These are phyloP conservation scores for Ilex asprella DNA, from an alignment of 257 asterid genomes.

Conservation along the genomic window DNA sequence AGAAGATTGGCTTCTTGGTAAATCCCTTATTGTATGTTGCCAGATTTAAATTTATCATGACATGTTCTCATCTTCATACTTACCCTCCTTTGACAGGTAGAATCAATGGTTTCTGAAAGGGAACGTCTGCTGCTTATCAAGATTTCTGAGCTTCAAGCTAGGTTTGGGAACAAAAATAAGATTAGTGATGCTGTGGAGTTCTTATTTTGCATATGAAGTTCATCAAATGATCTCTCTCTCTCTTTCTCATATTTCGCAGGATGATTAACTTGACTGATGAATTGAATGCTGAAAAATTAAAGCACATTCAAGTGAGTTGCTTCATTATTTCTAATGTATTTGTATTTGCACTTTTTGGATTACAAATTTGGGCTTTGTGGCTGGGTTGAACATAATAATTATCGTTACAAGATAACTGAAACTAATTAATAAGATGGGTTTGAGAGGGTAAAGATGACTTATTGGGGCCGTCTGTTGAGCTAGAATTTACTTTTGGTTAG, in stretches of 20 bases:
- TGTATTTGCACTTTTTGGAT: not conserved
- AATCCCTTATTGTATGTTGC: not conserved
- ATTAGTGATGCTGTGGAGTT: not conserved
- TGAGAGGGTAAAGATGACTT: not conserved
- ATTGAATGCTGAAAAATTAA: conserved; percentile 65
- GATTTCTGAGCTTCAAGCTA: conserved; percentile 84
- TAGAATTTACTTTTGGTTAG: not conserved
- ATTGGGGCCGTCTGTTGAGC: not conserved
- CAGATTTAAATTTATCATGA: not conserved
- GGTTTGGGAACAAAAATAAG: conserved; percentile 29
- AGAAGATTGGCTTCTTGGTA: no score
- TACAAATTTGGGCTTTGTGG: not conserved
- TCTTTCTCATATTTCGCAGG: conserved; percentile 41
- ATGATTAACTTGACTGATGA: conserved; percentile 79
- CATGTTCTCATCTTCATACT: no score
- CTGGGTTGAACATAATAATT: not conserved
- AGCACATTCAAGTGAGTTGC: conserved; percentile 65
- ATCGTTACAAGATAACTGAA: not conserved
- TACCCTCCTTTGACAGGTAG: conserved; percentile 36
- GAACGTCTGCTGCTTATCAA: conserved; percentile 68
- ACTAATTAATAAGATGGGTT: no score
- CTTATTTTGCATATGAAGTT: not conserved
- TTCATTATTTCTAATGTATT: not conserved
- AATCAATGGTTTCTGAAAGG: conserved; percentile 58
- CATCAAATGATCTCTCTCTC: not conserved